Evolutionary conservation across 1,284 basidiomycete species (phyloP).

Genomic region (Cutaneotrichosporon cavernicola): DNA sequence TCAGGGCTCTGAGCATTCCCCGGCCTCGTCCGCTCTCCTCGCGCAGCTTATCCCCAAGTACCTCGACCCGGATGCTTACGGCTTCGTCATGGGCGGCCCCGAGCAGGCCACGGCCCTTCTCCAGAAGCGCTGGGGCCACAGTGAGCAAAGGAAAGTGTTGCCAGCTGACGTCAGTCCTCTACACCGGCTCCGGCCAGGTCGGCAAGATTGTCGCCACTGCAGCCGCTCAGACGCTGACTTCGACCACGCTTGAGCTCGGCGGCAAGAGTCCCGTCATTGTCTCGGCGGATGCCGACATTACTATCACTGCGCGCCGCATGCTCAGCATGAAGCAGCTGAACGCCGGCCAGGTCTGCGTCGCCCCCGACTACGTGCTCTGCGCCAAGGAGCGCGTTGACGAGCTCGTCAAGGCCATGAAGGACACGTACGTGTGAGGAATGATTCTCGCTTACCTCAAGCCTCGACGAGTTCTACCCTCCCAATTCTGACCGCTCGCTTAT

Average conservation of each 20-base stretch:
- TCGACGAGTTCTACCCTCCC: conserved; percentile 44
- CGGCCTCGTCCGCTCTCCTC: conserved; percentile 65
- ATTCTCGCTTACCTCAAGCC: conserved; percentile 27
- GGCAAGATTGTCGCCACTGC: conserved; percentile 76
- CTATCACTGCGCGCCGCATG: conserved; percentile 54
- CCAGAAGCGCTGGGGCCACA: conserved; percentile 81
- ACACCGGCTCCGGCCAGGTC: conserved; percentile 67
- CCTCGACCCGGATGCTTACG: conserved; percentile 69
- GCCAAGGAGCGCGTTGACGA: conserved; percentile 63
- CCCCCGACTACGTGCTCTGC: conserved; percentile 73
- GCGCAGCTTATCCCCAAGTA: conserved; percentile 76
- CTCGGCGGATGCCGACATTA: conserved; percentile 61
- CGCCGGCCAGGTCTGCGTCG: conserved; percentile 65
- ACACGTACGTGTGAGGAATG: conserved; percentile 54
- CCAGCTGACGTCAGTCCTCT: conserved; percentile 59
- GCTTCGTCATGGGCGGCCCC: conserved; percentile 73
- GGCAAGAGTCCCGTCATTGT: conserved; percentile 83
- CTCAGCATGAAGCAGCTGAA: conserved; percentile 79
- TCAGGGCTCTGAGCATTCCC: conserved; percentile 71
- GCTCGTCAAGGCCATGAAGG: conserved; percentile 63
- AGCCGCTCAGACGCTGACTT: conserved; percentile 81
- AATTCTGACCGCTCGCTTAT: conserved; percentile 54
- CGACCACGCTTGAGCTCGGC: conserved; percentile 73
- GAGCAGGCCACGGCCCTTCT: conserved; percentile 74
- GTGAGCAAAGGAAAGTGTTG: conserved; percentile 55